Evolutionary conservation across 768 basidiomycete species (phyloP).

Genomic region (Russula emetica): DNA sequence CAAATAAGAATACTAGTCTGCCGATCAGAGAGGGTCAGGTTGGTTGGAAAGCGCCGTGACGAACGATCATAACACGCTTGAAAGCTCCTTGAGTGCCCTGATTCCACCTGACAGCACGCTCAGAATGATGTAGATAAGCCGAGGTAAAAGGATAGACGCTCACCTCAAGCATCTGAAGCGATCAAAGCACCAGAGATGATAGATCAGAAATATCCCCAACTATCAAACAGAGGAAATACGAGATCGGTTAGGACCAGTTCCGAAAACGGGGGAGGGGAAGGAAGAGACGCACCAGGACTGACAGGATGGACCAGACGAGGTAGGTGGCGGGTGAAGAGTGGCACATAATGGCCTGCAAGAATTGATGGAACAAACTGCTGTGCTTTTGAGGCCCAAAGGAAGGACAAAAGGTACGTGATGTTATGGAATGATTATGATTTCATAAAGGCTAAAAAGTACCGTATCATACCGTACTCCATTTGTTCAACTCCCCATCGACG

Average conservation of each 20-base stretch:
- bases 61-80: constrained; percentile 81
- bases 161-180: constrained; percentile 69
- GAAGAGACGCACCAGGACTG: constrained; percentile 43
- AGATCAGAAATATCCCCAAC: constrained; percentile 60
- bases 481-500: too few species aligned
- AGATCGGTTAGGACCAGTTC: neutral
- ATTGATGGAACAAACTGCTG: neutral
- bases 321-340: constrained; percentile 30
- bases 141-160: constrained; percentile 23
- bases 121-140: neutral
- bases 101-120: constrained; percentile 51
- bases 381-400: too few species aligned
- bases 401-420: neutral
- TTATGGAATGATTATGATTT: neutral
- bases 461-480: neutral
- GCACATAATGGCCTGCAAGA: constrained; percentile 8
- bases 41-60: constrained; percentile 27
- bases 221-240: constrained; percentile 29
- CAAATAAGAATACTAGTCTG: constrained; percentile 64
- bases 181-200: constrained; percentile 78
- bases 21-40: neutral
- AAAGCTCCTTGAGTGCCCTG: constrained; percentile 66
- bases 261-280: neutral
- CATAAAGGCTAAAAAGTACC: neutral
- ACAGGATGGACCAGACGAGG: constrained; percentile 60